Percentiles rank a stretch among this genome's conserved stretches.
phyloP scores from a whole-genome alignment of 805 yeast genomes.

The Metschnikowia dekortorum region DNA sequence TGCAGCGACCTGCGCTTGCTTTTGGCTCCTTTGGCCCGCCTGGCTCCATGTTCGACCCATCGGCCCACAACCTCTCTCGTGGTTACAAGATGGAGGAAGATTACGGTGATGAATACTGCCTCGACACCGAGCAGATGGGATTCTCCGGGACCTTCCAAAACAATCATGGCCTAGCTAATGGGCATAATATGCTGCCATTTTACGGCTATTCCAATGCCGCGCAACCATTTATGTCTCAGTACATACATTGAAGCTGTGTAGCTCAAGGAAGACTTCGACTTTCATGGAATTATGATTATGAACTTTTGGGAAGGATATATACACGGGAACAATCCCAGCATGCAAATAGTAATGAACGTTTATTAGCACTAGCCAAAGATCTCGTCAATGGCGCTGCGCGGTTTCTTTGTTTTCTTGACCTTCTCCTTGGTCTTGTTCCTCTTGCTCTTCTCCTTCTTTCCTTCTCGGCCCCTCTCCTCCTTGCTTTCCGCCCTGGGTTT shows the following conservation, averaged over 20 bases:
- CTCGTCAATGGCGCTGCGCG: slow-evolving; percentile 63
- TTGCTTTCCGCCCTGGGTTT: slow-evolving; percentile 5
- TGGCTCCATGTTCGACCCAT: background rate
- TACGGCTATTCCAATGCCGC: slow-evolving; percentile 1
- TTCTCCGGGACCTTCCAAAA: background rate
- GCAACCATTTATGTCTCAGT: slow-evolving; percentile 1
- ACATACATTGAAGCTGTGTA: slow-evolving; percentile 1
- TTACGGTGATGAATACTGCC: slow-evolving; percentile 42
- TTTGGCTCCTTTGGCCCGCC: background rate
- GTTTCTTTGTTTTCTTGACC: slow-evolving; percentile 12
- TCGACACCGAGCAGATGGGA: slow-evolving; percentile 40
- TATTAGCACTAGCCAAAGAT: slow-evolving; percentile 52
- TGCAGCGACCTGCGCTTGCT: background rate
- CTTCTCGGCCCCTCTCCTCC: slow-evolving; percentile 13
- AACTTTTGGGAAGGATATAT: slow-evolving; percentile 3
- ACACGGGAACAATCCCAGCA: background rate
- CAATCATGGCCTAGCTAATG: background rate
- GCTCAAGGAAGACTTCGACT: background rate
- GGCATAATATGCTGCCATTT: background rate
- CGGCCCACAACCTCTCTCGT: background rate
- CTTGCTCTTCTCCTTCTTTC: slow-evolving; percentile 10
- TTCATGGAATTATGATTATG: background rate
- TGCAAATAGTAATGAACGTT: slow-evolving; percentile 2
- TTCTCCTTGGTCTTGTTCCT: slow-evolving; percentile 14
- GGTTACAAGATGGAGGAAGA: slow-evolving; percentile 18